phyloP scores from a whole-genome alignment of 495 filamentous ascomycete species.

The Astrothelium macrocarpum region DNA sequence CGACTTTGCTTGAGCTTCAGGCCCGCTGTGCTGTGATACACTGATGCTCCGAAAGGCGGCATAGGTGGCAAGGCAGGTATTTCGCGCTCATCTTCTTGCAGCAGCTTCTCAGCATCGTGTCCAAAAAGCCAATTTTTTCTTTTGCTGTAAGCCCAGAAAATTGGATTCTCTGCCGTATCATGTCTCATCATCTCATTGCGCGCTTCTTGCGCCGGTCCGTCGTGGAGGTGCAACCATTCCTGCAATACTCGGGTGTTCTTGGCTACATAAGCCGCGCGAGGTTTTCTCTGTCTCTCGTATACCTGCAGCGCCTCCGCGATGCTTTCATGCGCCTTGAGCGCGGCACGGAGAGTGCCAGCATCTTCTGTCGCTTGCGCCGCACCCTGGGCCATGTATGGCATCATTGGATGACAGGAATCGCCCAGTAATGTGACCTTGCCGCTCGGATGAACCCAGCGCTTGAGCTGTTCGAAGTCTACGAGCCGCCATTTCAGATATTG shows the following conservation, averaged over 20 bases:
- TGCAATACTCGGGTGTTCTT: background rate
- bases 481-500: conserved; percentile 20
- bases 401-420: conserved; percentile 38
- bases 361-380: conserved; percentile 16
- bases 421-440: conserved; percentile 39
- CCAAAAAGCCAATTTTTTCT: conserved; percentile 18
- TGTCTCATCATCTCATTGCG: conserved; percentile 2
- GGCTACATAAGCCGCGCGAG: conserved; percentile 3
- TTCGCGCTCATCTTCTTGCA: background rate
- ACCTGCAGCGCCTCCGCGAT: background rate
- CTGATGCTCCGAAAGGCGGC: conserved; percentile 12
- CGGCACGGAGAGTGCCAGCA: conserved; percentile 7
- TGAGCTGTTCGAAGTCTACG: conserved; percentile 21
- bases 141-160: conserved; percentile 15
- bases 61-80: conserved; percentile 14
- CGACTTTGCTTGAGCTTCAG: background rate
- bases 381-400: conserved; percentile 18
- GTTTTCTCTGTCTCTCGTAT: background rate
- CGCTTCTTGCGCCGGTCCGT: background rate
- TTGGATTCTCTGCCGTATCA: conserved; percentile 11
- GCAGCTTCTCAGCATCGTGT: conserved; percentile 13
- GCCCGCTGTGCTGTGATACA: conserved; percentile 8
- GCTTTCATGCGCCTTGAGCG: background rate
- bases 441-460: conserved; percentile 33
- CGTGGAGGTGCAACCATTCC: conserved; percentile 7